phyloP scores from a whole-genome alignment of 2,329 filamentous ascomycete genomes.

The Colletotrichum magnum region DNA sequence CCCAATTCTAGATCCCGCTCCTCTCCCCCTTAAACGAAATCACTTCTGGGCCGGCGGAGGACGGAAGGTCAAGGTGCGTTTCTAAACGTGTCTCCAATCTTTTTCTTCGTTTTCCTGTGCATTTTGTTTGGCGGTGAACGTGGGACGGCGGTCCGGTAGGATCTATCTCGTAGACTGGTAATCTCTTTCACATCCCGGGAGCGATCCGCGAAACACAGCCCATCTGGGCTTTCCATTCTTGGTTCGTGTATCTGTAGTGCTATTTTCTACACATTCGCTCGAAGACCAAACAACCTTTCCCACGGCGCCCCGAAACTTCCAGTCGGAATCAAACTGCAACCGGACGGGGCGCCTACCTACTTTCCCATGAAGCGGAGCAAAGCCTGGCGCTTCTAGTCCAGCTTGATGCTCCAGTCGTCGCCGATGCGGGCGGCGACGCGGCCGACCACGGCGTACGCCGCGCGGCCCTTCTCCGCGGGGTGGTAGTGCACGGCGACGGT shows the following conservation, averaged over 20 bases:
- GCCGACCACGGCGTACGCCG: conserved; percentile 67
- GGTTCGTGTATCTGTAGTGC: not conserved
- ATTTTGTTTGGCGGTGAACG: not conserved
- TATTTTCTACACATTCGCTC: no score
- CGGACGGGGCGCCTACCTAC: not conserved
- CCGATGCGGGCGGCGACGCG: conserved; percentile 67
- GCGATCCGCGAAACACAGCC: conserved; percentile 11
- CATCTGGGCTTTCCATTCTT: conserved; percentile 13
- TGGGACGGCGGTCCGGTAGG: conserved; percentile 3
- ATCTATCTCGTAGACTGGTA: conserved; percentile 2
- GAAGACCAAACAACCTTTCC: no score
- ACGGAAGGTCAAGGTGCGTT: not conserved
- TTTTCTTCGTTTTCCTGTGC: conserved; percentile 11
- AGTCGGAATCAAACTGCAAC: not conserved
- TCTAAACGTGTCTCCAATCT: not conserved
- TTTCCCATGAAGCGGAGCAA: conserved; percentile 10
- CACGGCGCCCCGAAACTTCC: not conserved
- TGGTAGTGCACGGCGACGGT: conserved; percentile 74
- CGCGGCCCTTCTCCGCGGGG: conserved; percentile 60
- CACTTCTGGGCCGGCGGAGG: conserved; percentile 2
- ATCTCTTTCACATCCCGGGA: conserved; percentile 16
- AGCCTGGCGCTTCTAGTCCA: conserved; percentile 43
- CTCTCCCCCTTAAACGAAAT: conserved; percentile 16
- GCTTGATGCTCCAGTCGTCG: conserved; percentile 65
- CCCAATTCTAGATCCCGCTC: conserved; percentile 17